Evolutionary conservation across 768 basidiomycete genomes (phyloP), one percentile per base, ranked within the genome.

Genomic region (Auricularia cornea): DNA sequence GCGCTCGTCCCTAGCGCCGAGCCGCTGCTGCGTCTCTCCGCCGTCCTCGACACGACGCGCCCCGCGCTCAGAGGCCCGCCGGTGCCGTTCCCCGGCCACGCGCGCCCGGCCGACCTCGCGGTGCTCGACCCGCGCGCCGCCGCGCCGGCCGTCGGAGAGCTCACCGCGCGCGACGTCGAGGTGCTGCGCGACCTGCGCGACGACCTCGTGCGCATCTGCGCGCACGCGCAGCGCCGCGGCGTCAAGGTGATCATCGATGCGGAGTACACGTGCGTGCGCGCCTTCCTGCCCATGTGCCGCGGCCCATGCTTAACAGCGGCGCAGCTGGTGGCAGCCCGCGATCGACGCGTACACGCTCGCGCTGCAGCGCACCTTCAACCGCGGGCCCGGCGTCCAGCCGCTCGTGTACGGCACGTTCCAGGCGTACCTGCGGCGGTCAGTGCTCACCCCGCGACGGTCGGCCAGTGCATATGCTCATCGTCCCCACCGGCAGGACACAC

Each of bases 391-490:
- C 40, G 74, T 84, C 3, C 84, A 86, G 62, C 91, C 92, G 0
- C 76, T 93, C 3, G 75, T 94, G 1, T 94, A 94, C 72, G 87
- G 83, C 2, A 97, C 94, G 0, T 93, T 87, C 75, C 94, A 98
- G 71, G 89, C 92, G 0, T 97, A 96, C 74, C 82, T 97, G 28
- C 83, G 83, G 51, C 80, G 92, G 35, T 38, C n/a, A n/a, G 86
- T 88, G 62, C 32, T 75, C 66, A 10, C 2, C 60, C 38, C 32
- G 20, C 28, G n/a, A 8, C n/a, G 40, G n/a, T 14, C 30, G 57
- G 44, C 48, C 23, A 18, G 60, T 56, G 12, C 51, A 59, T 31
- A 12, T 12, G 48, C 12, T 14, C 20, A 30, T 33, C 33, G 35
- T 30, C 54, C 28, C 52, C 51, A 38, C 10, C 16, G 8, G 10